A percentile compares a stretch with the other conserved stretches of the same genome.
Conservation (phyloP, 192 early-diverging fungal species). For the Podila verticillata region DNA sequence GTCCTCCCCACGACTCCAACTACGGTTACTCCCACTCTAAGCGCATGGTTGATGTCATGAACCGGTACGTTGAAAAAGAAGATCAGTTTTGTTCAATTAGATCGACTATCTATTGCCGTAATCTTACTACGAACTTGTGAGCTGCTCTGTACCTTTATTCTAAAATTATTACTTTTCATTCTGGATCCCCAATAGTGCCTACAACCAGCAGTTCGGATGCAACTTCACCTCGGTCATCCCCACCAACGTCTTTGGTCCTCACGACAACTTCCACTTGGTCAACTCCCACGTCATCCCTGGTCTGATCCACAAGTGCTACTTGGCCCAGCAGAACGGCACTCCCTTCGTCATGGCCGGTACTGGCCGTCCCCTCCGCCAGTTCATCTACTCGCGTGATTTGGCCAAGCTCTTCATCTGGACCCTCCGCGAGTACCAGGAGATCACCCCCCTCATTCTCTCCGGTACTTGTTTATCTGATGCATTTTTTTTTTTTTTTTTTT, state of each 20-base stretch:
- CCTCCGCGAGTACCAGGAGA: slow-evolving; percentile 81
- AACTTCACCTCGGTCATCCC: slow-evolving; percentile 84
- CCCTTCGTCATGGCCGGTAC: slow-evolving; percentile 79
- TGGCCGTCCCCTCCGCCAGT: slow-evolving; percentile 83
- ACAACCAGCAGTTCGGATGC: slow-evolving; percentile 81
- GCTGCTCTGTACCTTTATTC: not conserved
- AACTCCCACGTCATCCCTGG: slow-evolving; percentile 85
- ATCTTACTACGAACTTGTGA: not conserved
- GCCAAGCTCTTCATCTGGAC: slow-evolving; percentile 84
- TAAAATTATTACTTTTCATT: not conserved
- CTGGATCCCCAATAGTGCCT: slow-evolving; percentile 62
- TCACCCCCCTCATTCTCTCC: slow-evolving; percentile 84
- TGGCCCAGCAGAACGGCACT: slow-evolving; percentile 81
- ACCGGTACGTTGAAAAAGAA: slow-evolving; percentile 60
- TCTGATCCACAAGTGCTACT: slow-evolving; percentile 83
- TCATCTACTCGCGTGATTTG: slow-evolving; percentile 84
- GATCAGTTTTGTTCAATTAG: not conserved
- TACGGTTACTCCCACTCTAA: slow-evolving; percentile 87
- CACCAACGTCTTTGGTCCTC: slow-evolving; percentile 84
- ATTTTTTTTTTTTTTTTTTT: slow-evolving; percentile 4
- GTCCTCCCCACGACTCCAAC: slow-evolving; percentile 83
- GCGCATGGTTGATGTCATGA: slow-evolving; percentile 86
- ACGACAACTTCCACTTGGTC: slow-evolving; percentile 83
- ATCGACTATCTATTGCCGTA: not conserved
- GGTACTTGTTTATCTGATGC: slow-evolving; percentile 55